phyloP scores from a whole-genome alignment of 177 flowering plant species.

The Telopea speciosissima region DNA sequence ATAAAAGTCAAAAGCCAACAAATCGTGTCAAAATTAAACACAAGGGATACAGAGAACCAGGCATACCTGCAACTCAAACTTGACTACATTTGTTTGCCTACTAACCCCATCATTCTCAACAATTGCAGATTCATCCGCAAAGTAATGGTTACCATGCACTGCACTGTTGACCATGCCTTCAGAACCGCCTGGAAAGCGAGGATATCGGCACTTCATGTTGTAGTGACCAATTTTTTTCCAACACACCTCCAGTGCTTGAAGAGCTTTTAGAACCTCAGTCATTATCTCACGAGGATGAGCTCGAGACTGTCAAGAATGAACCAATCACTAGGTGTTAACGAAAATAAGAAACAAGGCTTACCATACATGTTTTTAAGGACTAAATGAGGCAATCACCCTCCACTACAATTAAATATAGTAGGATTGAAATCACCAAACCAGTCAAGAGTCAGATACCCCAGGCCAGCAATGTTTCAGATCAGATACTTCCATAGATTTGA shows the following conservation, averaged over 20 bases:
- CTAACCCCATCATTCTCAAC: slow-evolving; percentile 14
- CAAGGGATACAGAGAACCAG: neutral
- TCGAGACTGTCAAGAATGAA: slow-evolving; percentile 22
- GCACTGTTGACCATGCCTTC: neutral
- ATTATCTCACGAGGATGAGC: slow-evolving; percentile 40
- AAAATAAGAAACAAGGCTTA: too few relatives aligned
- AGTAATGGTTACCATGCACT: slow-evolving; percentile 4
- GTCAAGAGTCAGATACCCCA: neutral
- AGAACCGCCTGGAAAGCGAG: slow-evolving; percentile 10
- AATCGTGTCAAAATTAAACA: neutral
- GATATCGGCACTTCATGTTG: slow-evolving; percentile 39
- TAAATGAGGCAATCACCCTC: neutral
- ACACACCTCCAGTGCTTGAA: slow-evolving; percentile 31
- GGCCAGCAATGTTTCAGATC: neutral
- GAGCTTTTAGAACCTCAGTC: slow-evolving; percentile 35
- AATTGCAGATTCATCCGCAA: slow-evolving; percentile 19
- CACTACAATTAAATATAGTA: neutral
- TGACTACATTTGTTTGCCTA: slow-evolving; percentile 18
- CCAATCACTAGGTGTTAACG: neutral
- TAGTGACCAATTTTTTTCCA: slow-evolving; percentile 43
- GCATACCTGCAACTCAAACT: slow-evolving; percentile 37
- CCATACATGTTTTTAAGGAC: neutral
- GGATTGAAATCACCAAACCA: neutral
- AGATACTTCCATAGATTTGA: too few relatives aligned
- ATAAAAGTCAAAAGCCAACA: neutral